Conservation (phyloP, 1,284 basidiomycete genomes). For the Ceratobasidium sp. region DNA sequence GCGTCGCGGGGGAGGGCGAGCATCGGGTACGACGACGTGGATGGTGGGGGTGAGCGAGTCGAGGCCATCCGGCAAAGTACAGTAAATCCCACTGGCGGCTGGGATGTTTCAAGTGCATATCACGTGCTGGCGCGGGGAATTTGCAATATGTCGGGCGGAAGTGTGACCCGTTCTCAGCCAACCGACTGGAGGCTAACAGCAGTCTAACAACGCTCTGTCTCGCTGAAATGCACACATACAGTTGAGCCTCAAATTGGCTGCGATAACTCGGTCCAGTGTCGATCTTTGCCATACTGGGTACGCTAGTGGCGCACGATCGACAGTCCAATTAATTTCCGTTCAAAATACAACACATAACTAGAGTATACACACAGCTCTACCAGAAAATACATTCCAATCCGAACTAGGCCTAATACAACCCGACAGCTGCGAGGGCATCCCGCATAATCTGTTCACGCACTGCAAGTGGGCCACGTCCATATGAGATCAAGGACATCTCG, state of each 20-base stretch:
- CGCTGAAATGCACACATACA: too few relatives aligned
- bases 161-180: too few relatives aligned
- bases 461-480: not conserved
- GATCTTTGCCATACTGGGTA: too few relatives aligned
- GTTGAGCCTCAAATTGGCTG: too few relatives aligned
- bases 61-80: too few relatives aligned
- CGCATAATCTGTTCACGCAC: constrained; percentile 33
- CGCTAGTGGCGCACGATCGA: too few relatives aligned
- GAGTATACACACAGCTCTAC: not conserved
- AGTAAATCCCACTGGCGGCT: not conserved
- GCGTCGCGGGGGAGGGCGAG: constrained; percentile 1
- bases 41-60: not conserved
- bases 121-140: not conserved
- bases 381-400: constrained; percentile 1
- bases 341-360: not conserved
- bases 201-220: too few relatives aligned
- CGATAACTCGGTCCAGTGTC: too few relatives aligned
- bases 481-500: not conserved
- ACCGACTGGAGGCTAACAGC: too few relatives aligned
- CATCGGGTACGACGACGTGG: constrained; percentile 16
- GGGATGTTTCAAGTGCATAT: not conserved
- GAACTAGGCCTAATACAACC: constrained; percentile 29
- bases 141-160: too few relatives aligned
- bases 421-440: constrained; percentile 22
- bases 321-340: not conserved